Conservation (phyloP, 495 filamentous ascomycete species). For the Talaromyces trachyspermus region DNA sequence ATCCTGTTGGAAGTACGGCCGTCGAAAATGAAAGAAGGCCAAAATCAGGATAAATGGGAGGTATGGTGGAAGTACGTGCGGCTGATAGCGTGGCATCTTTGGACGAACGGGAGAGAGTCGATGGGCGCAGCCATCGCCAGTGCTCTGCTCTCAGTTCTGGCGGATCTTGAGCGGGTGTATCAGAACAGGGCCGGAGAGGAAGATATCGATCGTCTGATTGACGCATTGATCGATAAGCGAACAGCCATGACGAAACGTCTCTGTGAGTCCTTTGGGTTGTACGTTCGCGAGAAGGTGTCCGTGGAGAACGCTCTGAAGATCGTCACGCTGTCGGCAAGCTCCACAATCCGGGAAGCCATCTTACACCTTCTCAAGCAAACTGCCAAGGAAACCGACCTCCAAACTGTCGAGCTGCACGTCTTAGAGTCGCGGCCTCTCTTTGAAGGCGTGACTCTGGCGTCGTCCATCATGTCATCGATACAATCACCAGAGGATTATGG, state of each 20-base stretch:
- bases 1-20: conserved; percentile 22
- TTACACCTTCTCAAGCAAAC: conserved; percentile 17
- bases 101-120: conserved; percentile 54
- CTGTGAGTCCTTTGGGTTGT: conserved; percentile 26
- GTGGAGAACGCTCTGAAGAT: conserved; percentile 31
- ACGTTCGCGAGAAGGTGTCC: conserved; percentile 24
- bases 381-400: conserved; percentile 13
- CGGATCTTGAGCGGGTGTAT: conserved; percentile 22
- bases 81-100: conserved; percentile 56
- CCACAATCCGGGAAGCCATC: conserved; percentile 46
- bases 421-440: conserved; percentile 60
- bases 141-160: conserved; percentile 39
- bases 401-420: conserved; percentile 45
- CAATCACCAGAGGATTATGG: conserved; percentile 9
- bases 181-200: conserved; percentile 14
- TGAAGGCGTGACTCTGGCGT: conserved; percentile 54
- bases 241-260: conserved; percentile 19
- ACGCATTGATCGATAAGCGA: conserved; percentile 24
- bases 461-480: conserved; percentile 32
- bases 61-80: conserved; percentile 49
- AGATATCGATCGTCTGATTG: conserved; percentile 20
- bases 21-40: background rate
- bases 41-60: conserved; percentile 14
- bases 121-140: conserved; percentile 55
- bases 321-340: conserved; percentile 53